phyloP scores from a whole-genome alignment of 2,329 filamentous ascomycete genomes.

The Fusarium sambucinum region DNA sequence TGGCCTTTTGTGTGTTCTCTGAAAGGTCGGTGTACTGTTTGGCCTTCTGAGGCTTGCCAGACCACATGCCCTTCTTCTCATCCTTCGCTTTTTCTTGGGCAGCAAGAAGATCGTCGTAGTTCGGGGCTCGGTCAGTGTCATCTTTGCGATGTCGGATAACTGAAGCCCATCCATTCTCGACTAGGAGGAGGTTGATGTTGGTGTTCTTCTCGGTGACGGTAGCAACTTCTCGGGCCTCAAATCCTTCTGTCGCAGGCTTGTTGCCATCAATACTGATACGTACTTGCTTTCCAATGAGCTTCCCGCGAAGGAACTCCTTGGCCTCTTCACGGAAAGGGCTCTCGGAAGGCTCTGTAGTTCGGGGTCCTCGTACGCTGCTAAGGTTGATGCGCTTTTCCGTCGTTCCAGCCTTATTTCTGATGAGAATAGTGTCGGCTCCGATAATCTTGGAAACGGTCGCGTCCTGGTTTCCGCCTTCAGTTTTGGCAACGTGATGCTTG shows the following conservation, averaged over 20 bases:
- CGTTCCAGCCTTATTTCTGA: slow-evolving; percentile 84
- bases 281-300: slow-evolving; percentile 94
- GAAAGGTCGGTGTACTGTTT: slow-evolving; percentile 91
- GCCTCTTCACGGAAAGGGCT: slow-evolving; percentile 91
- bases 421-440: slow-evolving; percentile 87
- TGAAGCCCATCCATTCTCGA: slow-evolving; percentile 93
- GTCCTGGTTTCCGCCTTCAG: slow-evolving; percentile 75
- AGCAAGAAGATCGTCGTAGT: slow-evolving; percentile 89
- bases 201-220: slow-evolving; percentile 86
- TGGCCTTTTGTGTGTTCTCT: slow-evolving; percentile 93
- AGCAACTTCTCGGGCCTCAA: slow-evolving; percentile 93
- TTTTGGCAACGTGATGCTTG: slow-evolving; percentile 81
- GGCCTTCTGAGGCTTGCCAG: slow-evolving; percentile 83
- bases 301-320: slow-evolving; percentile 95
- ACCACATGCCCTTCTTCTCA: slow-evolving; percentile 95
- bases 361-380: slow-evolving; percentile 94
- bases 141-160: slow-evolving; percentile 96
- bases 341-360: slow-evolving; percentile 86
- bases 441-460: slow-evolving; percentile 87
- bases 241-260: slow-evolving; percentile 89
- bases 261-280: slow-evolving; percentile 90
- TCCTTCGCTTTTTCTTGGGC: slow-evolving; percentile 87
- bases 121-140: slow-evolving; percentile 91
- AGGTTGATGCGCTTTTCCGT: slow-evolving; percentile 90
- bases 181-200: slow-evolving; percentile 85